Percentiles rank a stretch among this genome's conserved stretches.
Conservation (phyloP, 805 yeast species). For the Starmerella floris region DNA sequence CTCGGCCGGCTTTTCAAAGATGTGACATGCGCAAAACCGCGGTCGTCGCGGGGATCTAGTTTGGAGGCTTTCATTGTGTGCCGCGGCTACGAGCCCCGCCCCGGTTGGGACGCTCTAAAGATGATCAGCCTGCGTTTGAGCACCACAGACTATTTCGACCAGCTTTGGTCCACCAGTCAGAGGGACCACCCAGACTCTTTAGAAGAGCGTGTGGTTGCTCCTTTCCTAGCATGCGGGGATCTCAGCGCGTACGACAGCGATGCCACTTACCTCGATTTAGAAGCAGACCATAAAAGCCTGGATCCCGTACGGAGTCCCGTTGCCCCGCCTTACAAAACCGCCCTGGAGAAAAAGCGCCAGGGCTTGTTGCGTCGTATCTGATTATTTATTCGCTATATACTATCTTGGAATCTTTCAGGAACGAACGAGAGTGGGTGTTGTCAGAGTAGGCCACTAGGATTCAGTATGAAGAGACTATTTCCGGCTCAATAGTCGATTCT, state of each 20-base stretch:
- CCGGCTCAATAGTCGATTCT: too few species aligned
- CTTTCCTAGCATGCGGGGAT: constrained; percentile 94
- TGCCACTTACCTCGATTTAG: constrained; percentile 64
- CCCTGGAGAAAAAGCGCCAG: constrained; percentile 70
- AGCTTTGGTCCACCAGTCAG: constrained; percentile 30
- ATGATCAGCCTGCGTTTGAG: constrained; percentile 29
- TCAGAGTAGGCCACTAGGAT: too few species aligned
- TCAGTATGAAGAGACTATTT: too few species aligned
- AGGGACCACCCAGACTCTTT: constrained; percentile 27
- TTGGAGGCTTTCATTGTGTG: constrained; percentile 91
- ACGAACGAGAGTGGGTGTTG: too few species aligned
- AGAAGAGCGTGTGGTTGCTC: constrained; percentile 68
- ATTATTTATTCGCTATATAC: neutral
- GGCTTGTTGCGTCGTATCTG: constrained; percentile 31
- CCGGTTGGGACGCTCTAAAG: constrained; percentile 60
- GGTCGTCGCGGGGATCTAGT: constrained; percentile 89
- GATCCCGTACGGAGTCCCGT: constrained; percentile 95
- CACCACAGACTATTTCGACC: constrained; percentile 71
- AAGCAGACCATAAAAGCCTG: constrained; percentile 34
- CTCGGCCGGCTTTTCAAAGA: constrained; percentile 70
- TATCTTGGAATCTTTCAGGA: too few species aligned
- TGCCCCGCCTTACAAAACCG: constrained; percentile 91
- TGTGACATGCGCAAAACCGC: constrained; percentile 90
- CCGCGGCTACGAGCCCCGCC: constrained; percentile 69
- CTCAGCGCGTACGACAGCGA: constrained; percentile 80